Conservation (phyloP, 2,329 filamentous ascomycete genomes). For the Hymenoscyphus occultus region DNA sequence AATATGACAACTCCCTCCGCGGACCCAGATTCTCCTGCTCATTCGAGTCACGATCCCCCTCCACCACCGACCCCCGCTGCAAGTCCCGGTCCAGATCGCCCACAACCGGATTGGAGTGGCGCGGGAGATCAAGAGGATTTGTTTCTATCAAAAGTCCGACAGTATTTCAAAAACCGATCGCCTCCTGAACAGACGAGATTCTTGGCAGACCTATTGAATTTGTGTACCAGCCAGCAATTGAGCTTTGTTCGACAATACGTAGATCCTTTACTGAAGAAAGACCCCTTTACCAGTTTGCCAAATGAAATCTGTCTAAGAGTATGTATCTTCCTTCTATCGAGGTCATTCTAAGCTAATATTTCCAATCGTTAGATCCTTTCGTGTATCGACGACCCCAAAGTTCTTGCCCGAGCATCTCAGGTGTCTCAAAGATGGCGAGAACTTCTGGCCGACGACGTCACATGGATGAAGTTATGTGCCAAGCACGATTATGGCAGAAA, state of each 20-base stretch:
- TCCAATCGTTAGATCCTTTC: constrained; percentile 68
- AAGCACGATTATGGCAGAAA: constrained; percentile 82
- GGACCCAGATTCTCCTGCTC: constrained; percentile 51
- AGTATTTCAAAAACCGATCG: constrained; percentile 75
- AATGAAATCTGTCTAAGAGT: constrained; percentile 90
- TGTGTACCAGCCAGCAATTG: constrained; percentile 91
- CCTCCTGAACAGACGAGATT: constrained; percentile 75
- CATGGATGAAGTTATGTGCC: constrained; percentile 95
- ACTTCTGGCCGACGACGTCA: constrained; percentile 91
- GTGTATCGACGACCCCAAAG: constrained; percentile 95
- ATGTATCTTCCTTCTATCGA: constrained; percentile 38
- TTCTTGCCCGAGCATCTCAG: constrained; percentile 87
- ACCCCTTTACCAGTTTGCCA: constrained; percentile 87
- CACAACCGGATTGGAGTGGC: constrained; percentile 70
- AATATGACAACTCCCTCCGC: constrained; percentile 64
- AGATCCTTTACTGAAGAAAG: constrained; percentile 89
- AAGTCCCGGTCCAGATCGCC: constrained; percentile 60
- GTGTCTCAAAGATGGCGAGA: constrained; percentile 96
- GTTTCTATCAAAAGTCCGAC: constrained; percentile 74
- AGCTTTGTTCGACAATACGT: constrained; percentile 97
- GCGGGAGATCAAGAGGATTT: constrained; percentile 79
- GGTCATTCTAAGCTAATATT: background rate
- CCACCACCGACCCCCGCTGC: constrained; percentile 64
- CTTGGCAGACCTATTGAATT: constrained; percentile 82
- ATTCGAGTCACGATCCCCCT: constrained; percentile 46